Evolutionary conservation across 768 basidiomycete genomes (phyloP), one percentile per base, ranked within the genome.

Genomic region (Suillus decipiens): DNA sequence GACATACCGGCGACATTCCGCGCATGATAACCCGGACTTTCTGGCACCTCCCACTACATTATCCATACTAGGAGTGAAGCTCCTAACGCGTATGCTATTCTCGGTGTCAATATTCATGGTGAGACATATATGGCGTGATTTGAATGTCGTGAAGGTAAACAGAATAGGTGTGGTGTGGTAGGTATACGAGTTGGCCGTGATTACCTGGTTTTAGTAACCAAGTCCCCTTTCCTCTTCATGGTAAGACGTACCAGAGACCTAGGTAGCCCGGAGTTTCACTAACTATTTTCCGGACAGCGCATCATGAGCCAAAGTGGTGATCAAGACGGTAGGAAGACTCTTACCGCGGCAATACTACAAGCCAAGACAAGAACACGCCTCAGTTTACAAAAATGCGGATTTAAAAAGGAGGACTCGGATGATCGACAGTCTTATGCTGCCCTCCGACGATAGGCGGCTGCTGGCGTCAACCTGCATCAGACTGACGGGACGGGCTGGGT

Each of bases 1-100:
- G 54, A 62, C 72, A 15, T 58, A 82, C 83, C 83, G 75, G 45
- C 83, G 77, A 67, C 84, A 85, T 68, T 85, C 84, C 51, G 83
- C 82, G 65, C 84, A 85, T 19, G 83, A 83, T 31, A 82, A 69
- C 1, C 78, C 80, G 39, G 72, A 67, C 67, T 81, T 82, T 57
- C 78, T 56, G 19, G 33, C 41, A 47, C 47, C 33, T 10, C 56
- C 62, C 28, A 28, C 28, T 19, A 28, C 39, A 48, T 53, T 63
- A 31, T 63, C 50, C 41, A 47, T 53, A 50, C 59, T 60, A 60
- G 57, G n/a, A 34, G 51, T 62, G 48, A 58, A 61, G 45, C 67
- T 68, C 41, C 43, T 56, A 48, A 24, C 22, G 22, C 47, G 47
- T 24, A 48, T 24, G 31, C 64, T 67, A 37, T 55, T 62, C 53